Evolutionary conservation across 1,284 basidiomycete species (phyloP), one percentile per base, ranked within the genome.

Genomic region (Ceratobasidium papillatum): DNA sequence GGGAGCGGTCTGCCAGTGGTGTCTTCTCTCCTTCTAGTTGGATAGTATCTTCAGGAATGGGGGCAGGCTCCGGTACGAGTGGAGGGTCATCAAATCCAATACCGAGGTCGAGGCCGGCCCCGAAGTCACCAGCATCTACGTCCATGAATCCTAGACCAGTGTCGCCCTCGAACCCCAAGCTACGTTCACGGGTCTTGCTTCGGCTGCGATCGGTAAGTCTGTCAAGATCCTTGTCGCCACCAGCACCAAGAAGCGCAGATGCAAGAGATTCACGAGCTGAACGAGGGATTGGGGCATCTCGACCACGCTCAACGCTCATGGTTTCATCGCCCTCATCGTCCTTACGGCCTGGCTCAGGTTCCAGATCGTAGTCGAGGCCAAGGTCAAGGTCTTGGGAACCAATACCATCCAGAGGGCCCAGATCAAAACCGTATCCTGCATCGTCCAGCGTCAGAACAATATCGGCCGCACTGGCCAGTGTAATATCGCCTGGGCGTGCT

Each of bases 401-500:
- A 78, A 96, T 93, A 54, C 93, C 93, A 77, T 92, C 92, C 0
- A 88, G 87, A 7, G 90, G 90, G 2, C 91, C 92, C 41, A 94
- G 86, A 79, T 91, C 91, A 75, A 92, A 91, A 3, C 84, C 86
- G 75, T 85, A 87, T 30, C 82, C 84, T 5, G 86, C 83, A 76
- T 91, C 90, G 74, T 88, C 87, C 41, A 89, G 80, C 79, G 90
- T 90, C 59, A 83, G 82, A 38, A 76, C 76, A 52, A 61, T 41
- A 78, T 93, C 90, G 75, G 91, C 88, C 0, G 88, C 87, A 45
- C 87, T 89, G 54, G 90, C 87, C 36, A 94, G 90, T 0, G 93
- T 94, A 79, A 96, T 95, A 77, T 96, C 94, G 14, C 92, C 91
- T 62, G 89, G 86, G 65, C 91, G 88, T 4, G 94, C 94, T 76